Evolutionary conservation across 169 alveolate species (phyloP), one percentile per base, ranked within the genome.

Genomic region (Plasmodium vinckei): DNA sequence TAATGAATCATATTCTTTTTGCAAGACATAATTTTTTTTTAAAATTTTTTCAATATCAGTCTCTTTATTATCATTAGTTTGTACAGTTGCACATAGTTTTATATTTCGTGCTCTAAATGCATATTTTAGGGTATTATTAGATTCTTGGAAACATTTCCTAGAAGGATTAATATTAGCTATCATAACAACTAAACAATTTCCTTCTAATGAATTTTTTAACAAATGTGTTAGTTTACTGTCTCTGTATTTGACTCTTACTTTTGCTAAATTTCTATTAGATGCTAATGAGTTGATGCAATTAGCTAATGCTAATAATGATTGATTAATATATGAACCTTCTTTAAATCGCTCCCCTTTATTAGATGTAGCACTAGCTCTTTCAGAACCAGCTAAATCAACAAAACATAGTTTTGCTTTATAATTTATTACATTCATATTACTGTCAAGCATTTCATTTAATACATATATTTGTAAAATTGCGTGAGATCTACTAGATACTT

Each of bases 331-430:
- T 4, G 99, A 97, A 21, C 99, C 99, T 92, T 98, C 99, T 89
- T 97, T 95, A 27, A 97, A 95, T 68, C 99, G 87, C 7, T 95
- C 95, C 15, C 98, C 99, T 84, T 97, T 94, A 65, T 96, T 97
- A 69, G 96, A 98, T 4, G 98, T 97, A 56, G 96, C 98, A 54
- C 98, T 97, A 39, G 97, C 98, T 91, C 99, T 96, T 94, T 98
- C 99, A 75, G 98, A 96, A 1, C 99, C 96, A 2, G 99, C 99
- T 67, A 98, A 95, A 92, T 98, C 99, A 44, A 98, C 97, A 65
- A 98, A 93, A 25, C 98, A 95, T 60, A 98, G 92, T 88, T 96
- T 97, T 9, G 97, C 92, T 49, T 72, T 87, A 23, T 73, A 82
- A 88, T 46, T 82, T 44, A 51, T 23, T 27, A 53, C 42, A 33